A percentile compares a stretch with the other conserved stretches of the same genome.
Conservation (phyloP, 208 protist genomes). For the Trichomonas vaginalis region DNA sequence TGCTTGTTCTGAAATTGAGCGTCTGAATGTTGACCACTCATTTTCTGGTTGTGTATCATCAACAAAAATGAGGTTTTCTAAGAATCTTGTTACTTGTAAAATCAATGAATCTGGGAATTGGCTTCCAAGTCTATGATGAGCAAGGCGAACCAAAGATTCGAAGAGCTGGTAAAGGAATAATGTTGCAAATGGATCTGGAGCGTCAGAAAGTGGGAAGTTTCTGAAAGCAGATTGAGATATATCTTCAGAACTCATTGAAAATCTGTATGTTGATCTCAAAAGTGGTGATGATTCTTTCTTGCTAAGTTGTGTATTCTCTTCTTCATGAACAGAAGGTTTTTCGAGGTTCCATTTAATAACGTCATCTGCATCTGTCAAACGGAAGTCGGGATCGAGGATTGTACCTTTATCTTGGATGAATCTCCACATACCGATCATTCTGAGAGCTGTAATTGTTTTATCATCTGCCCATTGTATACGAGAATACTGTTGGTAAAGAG, state of each 20-base stretch:
- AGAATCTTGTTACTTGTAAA: neutral
- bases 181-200: conserved; percentile 13
- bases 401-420: conserved; percentile 10
- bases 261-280: neutral
- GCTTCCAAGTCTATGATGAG: neutral
- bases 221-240: neutral
- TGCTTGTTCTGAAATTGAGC: neutral
- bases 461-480: neutral
- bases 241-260: neutral
- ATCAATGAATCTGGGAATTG: neutral
- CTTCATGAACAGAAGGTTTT: neutral
- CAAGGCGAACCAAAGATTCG: neutral
- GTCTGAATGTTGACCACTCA: neutral
- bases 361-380: neutral
- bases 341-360: neutral
- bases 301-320: too few species aligned
- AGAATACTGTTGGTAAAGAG: neutral
- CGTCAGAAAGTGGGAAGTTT: neutral
- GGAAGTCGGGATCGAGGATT: neutral
- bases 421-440: conserved; percentile 10
- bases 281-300: neutral
- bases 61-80: neutral
- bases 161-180: neutral
- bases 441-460: neutral
- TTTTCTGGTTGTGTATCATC: neutral